phyloP scores from a whole-genome alignment of 2,329 filamentous ascomycete genomes.

The Apiospora phragmitis region DNA sequence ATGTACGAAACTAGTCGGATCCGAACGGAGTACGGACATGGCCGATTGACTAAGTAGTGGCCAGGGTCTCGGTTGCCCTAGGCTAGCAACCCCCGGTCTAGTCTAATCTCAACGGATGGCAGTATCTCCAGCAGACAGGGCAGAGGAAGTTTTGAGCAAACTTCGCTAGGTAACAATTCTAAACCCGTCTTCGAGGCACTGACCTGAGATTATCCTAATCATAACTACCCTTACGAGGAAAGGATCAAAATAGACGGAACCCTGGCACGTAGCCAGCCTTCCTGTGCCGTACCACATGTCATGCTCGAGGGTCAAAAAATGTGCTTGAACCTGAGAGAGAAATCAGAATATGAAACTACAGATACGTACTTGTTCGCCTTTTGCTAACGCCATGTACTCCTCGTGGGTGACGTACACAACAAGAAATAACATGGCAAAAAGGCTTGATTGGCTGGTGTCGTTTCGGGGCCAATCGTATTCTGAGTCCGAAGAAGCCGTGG shows the following conservation, averaged over 20 bases:
- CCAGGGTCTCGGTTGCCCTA: background rate
- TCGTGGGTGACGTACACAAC: background rate
- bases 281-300: background rate
- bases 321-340: background rate
- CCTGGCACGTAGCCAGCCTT: background rate
- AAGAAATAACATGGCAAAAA: background rate
- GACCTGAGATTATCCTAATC: background rate
- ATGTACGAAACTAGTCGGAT: background rate
- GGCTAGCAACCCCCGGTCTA: background rate
- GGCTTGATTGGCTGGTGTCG: background rate
- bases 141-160: background rate
- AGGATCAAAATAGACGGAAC: background rate
- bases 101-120: background rate
- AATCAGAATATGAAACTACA: background rate
- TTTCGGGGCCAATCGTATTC: background rate
- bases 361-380: background rate
- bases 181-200: background rate
- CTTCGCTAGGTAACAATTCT: background rate
- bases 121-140: background rate
- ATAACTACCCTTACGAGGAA: background rate
- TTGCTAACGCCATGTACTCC: background rate
- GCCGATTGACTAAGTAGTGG: background rate
- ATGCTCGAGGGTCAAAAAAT: background rate
- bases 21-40: background rate
- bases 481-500: background rate